Evolutionary conservation across 78 protist genomes (phyloP).

Genomic region (Dictyostelium citrinum): DNA sequence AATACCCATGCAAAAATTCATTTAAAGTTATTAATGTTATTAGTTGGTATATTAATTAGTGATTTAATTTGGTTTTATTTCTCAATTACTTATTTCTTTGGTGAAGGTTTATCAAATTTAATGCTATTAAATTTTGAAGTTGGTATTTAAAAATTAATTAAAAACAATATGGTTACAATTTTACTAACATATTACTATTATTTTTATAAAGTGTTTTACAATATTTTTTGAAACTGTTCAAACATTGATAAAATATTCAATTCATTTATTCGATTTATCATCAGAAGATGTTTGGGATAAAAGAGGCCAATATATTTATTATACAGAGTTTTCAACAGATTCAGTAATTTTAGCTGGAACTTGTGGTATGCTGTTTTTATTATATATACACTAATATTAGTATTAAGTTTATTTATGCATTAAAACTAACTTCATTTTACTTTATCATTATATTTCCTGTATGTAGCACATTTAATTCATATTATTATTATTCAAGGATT

Average conservation of each 20-base stretch:
- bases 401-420: too few species aligned
- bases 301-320: slow-evolving; percentile 79
- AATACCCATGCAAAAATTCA: slow-evolving; percentile 76
- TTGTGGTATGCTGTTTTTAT: slow-evolving; percentile 24
- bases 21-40: slow-evolving; percentile 40
- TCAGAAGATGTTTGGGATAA: slow-evolving; percentile 78
- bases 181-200: background rate
- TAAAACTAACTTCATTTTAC: background rate
- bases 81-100: slow-evolving; percentile 33
- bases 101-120: slow-evolving; percentile 54
- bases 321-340: slow-evolving; percentile 86
- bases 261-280: slow-evolving; percentile 84
- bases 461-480: slow-evolving; percentile 77
- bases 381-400: too few species aligned
- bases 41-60: slow-evolving; percentile 31
- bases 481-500: slow-evolving; percentile 80
- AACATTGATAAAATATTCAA: slow-evolving; percentile 84
- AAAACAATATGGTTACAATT: background rate
- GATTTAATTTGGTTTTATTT: slow-evolving; percentile 63
- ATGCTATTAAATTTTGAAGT: slow-evolving; percentile 76
- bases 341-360: slow-evolving; percentile 73
- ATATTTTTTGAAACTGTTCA: slow-evolving; percentile 85
- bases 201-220: slow-evolving; percentile 59
- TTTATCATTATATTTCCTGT: too few species aligned
- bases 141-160: background rate